Conservation (phyloP, 2,329 filamentous ascomycete species). For the Camptophora hylomeconis region DNA sequence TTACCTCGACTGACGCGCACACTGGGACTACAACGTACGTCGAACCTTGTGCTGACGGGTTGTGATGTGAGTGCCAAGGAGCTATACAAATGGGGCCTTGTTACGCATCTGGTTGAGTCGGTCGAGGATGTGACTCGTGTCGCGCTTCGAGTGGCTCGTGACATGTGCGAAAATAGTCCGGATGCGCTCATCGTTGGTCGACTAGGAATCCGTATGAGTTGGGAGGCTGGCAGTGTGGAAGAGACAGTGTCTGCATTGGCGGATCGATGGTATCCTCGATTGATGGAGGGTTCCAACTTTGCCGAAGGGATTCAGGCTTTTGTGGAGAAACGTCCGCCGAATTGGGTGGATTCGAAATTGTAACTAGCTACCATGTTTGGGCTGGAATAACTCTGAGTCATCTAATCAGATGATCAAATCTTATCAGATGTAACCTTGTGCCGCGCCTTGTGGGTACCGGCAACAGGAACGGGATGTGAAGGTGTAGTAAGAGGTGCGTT, state of each 20-base stretch:
- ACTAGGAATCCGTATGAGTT: slow-evolving; percentile 56
- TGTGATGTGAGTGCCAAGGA: slow-evolving; percentile 44
- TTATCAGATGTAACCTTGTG: no score
- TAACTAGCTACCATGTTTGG: no score
- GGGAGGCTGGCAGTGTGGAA: slow-evolving; percentile 56
- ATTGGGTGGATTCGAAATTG: slow-evolving; percentile 42
- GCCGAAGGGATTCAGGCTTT: slow-evolving; percentile 64
- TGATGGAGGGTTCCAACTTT: slow-evolving; percentile 47
- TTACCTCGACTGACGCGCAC: slow-evolving; percentile 53
- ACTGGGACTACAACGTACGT: slow-evolving; percentile 53
- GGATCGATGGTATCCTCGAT: slow-evolving; percentile 5
- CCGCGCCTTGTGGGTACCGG: no score
- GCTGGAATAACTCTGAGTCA: no score
- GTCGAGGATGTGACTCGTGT: neutral
- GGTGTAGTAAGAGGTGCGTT: no score
- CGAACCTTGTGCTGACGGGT: slow-evolving; percentile 59
- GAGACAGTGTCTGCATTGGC: slow-evolving; percentile 39
- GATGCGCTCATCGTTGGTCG: slow-evolving; percentile 60
- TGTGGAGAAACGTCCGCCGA: slow-evolving; percentile 57
- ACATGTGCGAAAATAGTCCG: slow-evolving; percentile 54
- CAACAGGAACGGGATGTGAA: no score
- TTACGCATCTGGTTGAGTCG: slow-evolving; percentile 31
- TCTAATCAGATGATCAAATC: no score
- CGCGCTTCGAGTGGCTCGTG: slow-evolving; percentile 48
- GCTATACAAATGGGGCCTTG: slow-evolving; percentile 52